These are phyloP conservation scores for Nothophaeocryptopus gaeumannii DNA, from an alignment of 2,329 filamentous ascomycete genomes.

Conservation along the genomic window DNA sequence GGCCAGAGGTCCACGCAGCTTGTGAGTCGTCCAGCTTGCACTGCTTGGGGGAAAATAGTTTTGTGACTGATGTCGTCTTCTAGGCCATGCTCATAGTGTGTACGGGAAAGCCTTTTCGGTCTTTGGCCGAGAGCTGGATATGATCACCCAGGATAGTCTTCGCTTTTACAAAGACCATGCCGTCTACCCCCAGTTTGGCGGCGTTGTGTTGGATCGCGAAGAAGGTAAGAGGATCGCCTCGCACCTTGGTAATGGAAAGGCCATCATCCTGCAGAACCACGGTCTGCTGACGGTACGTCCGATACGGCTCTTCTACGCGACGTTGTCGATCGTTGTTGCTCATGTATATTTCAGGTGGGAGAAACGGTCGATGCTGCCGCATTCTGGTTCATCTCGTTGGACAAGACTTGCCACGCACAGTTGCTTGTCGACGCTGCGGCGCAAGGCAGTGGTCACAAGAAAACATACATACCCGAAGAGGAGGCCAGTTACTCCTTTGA, in stretches of 20 bases:
- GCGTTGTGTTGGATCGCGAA: constrained; percentile 44
- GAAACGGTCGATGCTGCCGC: constrained; percentile 45
- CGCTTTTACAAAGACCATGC: constrained; percentile 43
- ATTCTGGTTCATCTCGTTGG: constrained; percentile 47
- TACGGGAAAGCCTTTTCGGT: constrained; percentile 49
- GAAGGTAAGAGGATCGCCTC: constrained; percentile 45
- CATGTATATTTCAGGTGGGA: constrained; percentile 23
- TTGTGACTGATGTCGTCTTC: constrained; percentile 6
- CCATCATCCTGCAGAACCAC: constrained; percentile 43
- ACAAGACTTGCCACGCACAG: constrained; percentile 48
- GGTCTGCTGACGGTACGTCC: constrained; percentile 44
- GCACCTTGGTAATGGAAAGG: constrained; percentile 40
- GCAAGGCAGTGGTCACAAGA: constrained; percentile 39
- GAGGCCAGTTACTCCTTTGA: constrained; percentile 41
- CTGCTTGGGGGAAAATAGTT: not conserved
- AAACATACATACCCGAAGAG: constrained; percentile 41
- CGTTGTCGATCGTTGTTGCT: not conserved
- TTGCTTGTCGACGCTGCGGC: constrained; percentile 45
- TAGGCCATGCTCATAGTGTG: constrained; percentile 43
- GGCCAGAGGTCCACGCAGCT: constrained; percentile 43
- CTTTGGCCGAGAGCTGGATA: constrained; percentile 47
- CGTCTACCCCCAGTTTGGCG: constrained; percentile 47
- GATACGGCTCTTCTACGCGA: not conserved
- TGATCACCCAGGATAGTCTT: constrained; percentile 49
- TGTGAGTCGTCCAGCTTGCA: constrained; percentile 2